A percentile compares a stretch with the other conserved stretches of the same genome.
Evolutionary conservation across 805 yeast genomes (phyloP).

Genomic region (Kodamaea kakaduensis): DNA sequence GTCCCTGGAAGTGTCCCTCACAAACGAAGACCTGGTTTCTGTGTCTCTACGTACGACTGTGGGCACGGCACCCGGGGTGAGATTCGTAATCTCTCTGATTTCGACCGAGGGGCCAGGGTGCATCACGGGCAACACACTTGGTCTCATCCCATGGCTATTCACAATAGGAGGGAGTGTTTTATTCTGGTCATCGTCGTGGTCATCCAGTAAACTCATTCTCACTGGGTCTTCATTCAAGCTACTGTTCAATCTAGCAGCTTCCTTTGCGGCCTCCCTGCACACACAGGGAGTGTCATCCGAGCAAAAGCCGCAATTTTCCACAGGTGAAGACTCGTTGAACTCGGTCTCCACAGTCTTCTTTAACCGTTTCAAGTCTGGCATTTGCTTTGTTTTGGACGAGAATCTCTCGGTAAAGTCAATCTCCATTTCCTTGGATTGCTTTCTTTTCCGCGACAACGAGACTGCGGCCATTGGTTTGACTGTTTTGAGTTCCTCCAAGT

Average conservation of each 20-base stretch:
- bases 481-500: conserved; percentile 32
- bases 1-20: too few relatives aligned
- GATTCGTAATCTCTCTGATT: conserved; percentile 41
- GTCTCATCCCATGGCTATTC: conserved; percentile 20
- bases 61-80: conserved; percentile 37
- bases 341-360: conserved; percentile 5
- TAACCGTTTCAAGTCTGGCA: conserved; percentile 35
- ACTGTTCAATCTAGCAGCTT: conserved; percentile 37
- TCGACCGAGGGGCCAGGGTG: conserved; percentile 64
- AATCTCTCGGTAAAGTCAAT: conserved; percentile 55
- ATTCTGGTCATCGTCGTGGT: conserved; percentile 14
- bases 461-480: conserved; percentile 68
- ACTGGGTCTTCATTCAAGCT: conserved; percentile 9
- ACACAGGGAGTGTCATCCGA: conserved; percentile 90
- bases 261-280: conserved; percentile 73
- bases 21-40: conserved; percentile 4
- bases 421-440: conserved; percentile 28
- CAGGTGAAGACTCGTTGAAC: conserved; percentile 47
- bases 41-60: conserved; percentile 23
- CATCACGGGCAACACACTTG: conserved; percentile 49
- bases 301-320: conserved; percentile 89
- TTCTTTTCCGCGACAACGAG: conserved; percentile 43
- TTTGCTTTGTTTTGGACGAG: conserved; percentile 27
- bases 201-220: not conserved
- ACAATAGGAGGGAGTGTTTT: conserved; percentile 42